phyloP scores from a whole-genome alignment of 352 stramenopile species.

The Pythium grandisporangium region DNA sequence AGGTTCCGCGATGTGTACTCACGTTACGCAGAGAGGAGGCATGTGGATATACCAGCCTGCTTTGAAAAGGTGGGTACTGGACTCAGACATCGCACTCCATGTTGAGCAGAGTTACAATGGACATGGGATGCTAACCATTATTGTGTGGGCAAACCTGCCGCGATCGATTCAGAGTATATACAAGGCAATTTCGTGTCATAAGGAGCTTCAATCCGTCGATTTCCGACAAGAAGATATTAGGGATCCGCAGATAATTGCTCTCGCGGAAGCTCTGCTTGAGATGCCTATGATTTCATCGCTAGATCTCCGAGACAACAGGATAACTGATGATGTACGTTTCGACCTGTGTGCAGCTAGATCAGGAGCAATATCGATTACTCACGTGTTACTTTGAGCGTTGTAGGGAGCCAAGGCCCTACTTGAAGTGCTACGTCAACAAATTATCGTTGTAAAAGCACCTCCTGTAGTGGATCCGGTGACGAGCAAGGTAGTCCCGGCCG shows the following conservation, averaged over 20 bases:
- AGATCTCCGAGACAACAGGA: constrained; percentile 69
- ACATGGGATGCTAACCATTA: too few relatives aligned
- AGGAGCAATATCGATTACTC: too few relatives aligned
- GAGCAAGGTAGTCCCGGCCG: constrained; percentile 30
- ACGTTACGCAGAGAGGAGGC: constrained; percentile 38
- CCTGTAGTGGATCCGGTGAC: constrained; percentile 37
- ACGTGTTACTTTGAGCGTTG: too few relatives aligned
- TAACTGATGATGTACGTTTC: constrained; percentile 67
- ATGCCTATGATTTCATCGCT: constrained; percentile 72
- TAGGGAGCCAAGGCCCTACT: constrained; percentile 63
- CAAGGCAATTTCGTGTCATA: constrained; percentile 78
- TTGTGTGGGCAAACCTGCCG: background rate
- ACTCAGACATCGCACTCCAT: too few relatives aligned
- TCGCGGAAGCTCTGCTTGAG: constrained; percentile 63
- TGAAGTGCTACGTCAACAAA: constrained; percentile 70
- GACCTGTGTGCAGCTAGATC: too few relatives aligned
- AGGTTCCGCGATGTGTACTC: constrained; percentile 71
- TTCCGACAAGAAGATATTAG: constrained; percentile 76
- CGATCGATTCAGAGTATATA: constrained; percentile 51
- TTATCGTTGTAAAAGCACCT: constrained; percentile 59
- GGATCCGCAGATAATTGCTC: constrained; percentile 66
- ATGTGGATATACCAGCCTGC: constrained; percentile 58
- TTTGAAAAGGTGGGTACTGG: constrained; percentile 41
- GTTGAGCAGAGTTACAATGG: background rate
- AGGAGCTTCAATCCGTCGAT: constrained; percentile 61